Conservation (phyloP, 2,329 filamentous ascomycete species). For the Macrophomina tecta region DNA sequence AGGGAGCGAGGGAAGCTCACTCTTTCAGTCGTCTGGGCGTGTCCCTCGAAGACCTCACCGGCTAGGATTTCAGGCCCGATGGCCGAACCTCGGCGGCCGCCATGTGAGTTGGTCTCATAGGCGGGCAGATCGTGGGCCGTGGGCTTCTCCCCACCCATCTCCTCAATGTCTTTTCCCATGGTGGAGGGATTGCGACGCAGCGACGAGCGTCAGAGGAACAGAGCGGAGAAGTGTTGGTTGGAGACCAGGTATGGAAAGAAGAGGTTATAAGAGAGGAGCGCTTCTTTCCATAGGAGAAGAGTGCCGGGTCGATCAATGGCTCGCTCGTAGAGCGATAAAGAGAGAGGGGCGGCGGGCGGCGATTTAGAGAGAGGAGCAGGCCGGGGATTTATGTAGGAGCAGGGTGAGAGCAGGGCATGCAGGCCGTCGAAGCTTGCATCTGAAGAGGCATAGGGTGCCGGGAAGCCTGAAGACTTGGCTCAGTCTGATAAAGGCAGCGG, state of each 20-base stretch:
- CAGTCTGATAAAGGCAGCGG: constrained; percentile 4
- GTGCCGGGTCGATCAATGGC: background rate
- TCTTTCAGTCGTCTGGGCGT: constrained; percentile 15
- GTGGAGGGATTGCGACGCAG: background rate
- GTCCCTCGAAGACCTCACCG: constrained; percentile 25
- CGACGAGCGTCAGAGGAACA: background rate
- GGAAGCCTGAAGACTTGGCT: constrained; percentile 16
- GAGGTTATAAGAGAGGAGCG: background rate
- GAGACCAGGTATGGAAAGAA: background rate
- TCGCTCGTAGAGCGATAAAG: background rate
- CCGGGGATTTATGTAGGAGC: constrained; percentile 7
- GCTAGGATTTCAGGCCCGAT: constrained; percentile 16
- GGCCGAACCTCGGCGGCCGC: background rate
- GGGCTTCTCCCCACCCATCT: background rate
- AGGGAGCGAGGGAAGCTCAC: constrained; percentile 1
- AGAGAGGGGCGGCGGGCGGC: background rate
- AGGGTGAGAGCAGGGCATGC: background rate
- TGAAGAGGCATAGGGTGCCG: background rate
- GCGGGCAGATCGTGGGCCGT: constrained; percentile 5
- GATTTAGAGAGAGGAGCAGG: background rate
- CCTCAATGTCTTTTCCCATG: constrained; percentile 22
- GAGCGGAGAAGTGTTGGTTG: background rate
- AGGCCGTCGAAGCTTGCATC: background rate
- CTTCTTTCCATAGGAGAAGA: background rate
- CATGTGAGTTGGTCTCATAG: constrained; percentile 10